Evolutionary conservation across 768 basidiomycete species (phyloP).

Genomic region (Lanmaoa rubissima): DNA sequence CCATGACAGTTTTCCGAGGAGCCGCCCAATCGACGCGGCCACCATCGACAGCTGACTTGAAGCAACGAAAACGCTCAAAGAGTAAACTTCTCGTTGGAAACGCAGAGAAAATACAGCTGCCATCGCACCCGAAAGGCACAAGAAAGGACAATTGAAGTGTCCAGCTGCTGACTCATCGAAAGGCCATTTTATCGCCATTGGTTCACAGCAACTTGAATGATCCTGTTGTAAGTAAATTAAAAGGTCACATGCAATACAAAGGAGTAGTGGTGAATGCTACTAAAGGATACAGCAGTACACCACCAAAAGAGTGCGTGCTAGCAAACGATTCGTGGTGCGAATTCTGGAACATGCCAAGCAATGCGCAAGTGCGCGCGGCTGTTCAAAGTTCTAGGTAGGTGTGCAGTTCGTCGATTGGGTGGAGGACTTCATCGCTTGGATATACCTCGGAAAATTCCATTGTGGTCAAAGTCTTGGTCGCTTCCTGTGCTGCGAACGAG

Average conservation of each 20-base stretch:
- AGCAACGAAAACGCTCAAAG: neutral
- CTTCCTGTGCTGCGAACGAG: constrained; percentile 1
- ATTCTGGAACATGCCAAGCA: neutral
- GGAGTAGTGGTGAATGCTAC: neutral
- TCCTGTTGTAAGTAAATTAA: constrained; percentile 8
- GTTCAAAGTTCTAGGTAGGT: constrained; percentile 18
- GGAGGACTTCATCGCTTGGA: neutral
- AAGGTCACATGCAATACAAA: constrained; percentile 6
- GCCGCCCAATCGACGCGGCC: neutral
- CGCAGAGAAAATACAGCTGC: neutral
- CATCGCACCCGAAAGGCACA: neutral
- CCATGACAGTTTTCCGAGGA: constrained; percentile 4
- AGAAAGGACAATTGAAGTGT: constrained; percentile 10
- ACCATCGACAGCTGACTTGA: neutral
- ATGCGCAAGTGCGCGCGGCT: neutral
- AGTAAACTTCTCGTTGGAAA: constrained; percentile 3
- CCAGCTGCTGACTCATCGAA: constrained; percentile 15
- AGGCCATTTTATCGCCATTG: constrained; percentile 1
- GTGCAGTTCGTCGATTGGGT: constrained; percentile 26
- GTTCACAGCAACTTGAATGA: neutral
- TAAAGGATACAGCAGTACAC: constrained; percentile 1
- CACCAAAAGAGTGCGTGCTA: neutral
- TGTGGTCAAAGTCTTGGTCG: neutral
- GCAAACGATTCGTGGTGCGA: constrained; percentile 1
- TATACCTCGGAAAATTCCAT: neutral